Evolutionary conservation across 345 rosid genomes (phyloP).

Genomic region (Populus alba): DNA sequence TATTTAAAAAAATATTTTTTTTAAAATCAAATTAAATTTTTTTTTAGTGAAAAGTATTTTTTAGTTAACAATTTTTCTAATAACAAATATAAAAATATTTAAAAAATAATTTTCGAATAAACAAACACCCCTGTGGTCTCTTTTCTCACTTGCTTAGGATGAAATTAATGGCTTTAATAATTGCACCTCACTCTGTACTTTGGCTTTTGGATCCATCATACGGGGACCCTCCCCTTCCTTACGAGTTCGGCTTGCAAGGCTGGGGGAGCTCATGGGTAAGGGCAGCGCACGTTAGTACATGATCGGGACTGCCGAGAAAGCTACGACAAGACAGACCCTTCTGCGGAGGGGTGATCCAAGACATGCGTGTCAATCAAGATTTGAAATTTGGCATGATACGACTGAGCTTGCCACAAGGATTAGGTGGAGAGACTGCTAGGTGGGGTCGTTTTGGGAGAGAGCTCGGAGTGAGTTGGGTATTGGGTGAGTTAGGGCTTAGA

Average conservation of each 20-base stretch:
- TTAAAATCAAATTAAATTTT: too few relatives aligned
- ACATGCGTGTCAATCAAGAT: conserved; percentile 25
- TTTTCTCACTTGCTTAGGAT: conserved; percentile 37
- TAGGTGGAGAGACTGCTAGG: conserved; percentile 10
- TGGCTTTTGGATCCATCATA: conserved; percentile 68
- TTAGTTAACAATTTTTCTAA: too few relatives aligned
- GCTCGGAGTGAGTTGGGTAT: conserved; percentile 27
- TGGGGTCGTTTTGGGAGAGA: neutral
- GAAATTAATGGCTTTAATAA: conserved; percentile 75
- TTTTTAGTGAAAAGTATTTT: too few relatives aligned
- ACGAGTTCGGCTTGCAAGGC: conserved; percentile 21
- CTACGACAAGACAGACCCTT: conserved; percentile 28
- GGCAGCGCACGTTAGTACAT: conserved; percentile 40
- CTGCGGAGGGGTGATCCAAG: conserved; percentile 11
- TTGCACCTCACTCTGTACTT: conserved; percentile 66
- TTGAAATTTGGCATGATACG: conserved; percentile 21
- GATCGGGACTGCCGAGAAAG: conserved; percentile 47
- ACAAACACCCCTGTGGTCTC: neutral
- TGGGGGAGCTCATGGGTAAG: conserved; percentile 22
- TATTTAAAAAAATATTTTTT: too few relatives aligned
- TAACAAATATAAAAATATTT: too few relatives aligned
- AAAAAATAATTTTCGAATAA: too few relatives aligned
- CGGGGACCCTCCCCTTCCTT: conserved; percentile 42
- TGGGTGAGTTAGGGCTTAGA: conserved; percentile 15
- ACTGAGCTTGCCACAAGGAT: conserved; percentile 1